Conservation (phyloP, 1,139 yeast genomes). For the Protomyces lactucae-debilis region DNA sequence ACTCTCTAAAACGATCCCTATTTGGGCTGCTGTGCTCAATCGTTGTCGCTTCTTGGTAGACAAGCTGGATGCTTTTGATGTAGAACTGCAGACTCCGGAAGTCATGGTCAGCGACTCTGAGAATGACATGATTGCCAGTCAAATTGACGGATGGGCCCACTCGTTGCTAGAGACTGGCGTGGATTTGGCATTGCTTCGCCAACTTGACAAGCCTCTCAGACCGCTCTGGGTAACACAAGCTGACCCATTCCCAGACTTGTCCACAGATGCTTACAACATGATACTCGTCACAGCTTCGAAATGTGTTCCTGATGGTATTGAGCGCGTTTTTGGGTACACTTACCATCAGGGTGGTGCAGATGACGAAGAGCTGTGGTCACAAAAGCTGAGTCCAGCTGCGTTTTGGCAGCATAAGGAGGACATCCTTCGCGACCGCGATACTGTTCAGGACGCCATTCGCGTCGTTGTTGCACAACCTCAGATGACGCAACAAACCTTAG, state of each 20-base stretch:
- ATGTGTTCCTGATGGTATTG: conserved; percentile 53
- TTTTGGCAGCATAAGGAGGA: conserved; percentile 52
- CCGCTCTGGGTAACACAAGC: conserved; percentile 59
- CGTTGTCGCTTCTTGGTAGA: conserved; percentile 36
- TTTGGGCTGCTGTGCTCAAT: conserved; percentile 84
- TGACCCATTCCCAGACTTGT: conserved; percentile 46
- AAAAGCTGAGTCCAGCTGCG: conserved; percentile 46
- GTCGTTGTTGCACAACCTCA: not conserved
- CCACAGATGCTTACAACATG: conserved; percentile 43
- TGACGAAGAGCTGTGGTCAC: conserved; percentile 85
- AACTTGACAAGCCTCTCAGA: conserved; percentile 50
- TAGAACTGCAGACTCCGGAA: conserved; percentile 50
- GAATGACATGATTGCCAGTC: conserved; percentile 48
- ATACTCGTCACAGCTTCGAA: conserved; percentile 63
- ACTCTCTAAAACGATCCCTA: conserved; percentile 75
- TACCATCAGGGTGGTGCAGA: conserved; percentile 93
- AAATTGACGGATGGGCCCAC: conserved; percentile 50
- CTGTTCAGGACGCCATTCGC: not conserved
- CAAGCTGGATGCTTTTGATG: conserved; percentile 40
- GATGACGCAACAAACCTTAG: not conserved
- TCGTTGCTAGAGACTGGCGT: conserved; percentile 44
- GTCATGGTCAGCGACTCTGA: conserved; percentile 57
- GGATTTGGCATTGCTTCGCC: conserved; percentile 40
- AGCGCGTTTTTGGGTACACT: conserved; percentile 45
- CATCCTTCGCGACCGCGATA: conserved; percentile 35